phyloP scores from a whole-genome alignment of 2,329 filamentous ascomycete genomes.

The Apiospora aurea region DNA sequence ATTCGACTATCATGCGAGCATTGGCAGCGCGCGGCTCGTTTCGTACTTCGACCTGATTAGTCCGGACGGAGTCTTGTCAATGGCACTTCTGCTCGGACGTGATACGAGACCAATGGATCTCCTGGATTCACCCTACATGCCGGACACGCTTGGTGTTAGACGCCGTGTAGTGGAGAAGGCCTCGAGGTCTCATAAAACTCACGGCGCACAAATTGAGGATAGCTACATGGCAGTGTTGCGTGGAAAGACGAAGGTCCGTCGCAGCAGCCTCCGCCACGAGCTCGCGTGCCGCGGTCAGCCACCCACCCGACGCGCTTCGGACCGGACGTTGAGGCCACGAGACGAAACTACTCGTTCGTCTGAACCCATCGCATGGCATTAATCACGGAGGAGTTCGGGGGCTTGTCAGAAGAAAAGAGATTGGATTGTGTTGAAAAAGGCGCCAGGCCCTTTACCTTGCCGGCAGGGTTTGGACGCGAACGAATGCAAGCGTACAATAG shows the following conservation, averaged over 20 bases:
- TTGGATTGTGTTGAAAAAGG: background rate
- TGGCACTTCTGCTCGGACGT: background rate
- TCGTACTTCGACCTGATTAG: background rate
- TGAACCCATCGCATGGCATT: background rate
- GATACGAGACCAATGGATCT: background rate
- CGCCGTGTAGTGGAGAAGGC: background rate
- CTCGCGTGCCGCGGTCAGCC: constrained; percentile 17
- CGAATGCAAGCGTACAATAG: background rate
- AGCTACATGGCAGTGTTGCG: background rate
- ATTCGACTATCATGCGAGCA: no score
- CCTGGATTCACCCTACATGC: background rate
- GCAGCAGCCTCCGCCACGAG: constrained; percentile 9
- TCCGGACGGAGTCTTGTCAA: no score
- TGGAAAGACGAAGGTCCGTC: background rate
- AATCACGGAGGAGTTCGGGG: background rate
- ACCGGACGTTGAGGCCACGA: constrained; percentile 2
- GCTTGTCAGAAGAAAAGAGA: constrained; percentile 3
- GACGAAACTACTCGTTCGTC: background rate
- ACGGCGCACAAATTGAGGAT: background rate
- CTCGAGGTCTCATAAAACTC: background rate
- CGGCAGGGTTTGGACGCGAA: background rate
- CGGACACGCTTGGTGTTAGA: background rate
- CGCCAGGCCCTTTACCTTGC: background rate
- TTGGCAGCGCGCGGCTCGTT: no score
- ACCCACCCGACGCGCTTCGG: background rate